These are phyloP conservation scores for Neopestalotiopsis clavispora DNA, from an alignment of 2,329 filamentous ascomycete species.

Conservation along the genomic window DNA sequence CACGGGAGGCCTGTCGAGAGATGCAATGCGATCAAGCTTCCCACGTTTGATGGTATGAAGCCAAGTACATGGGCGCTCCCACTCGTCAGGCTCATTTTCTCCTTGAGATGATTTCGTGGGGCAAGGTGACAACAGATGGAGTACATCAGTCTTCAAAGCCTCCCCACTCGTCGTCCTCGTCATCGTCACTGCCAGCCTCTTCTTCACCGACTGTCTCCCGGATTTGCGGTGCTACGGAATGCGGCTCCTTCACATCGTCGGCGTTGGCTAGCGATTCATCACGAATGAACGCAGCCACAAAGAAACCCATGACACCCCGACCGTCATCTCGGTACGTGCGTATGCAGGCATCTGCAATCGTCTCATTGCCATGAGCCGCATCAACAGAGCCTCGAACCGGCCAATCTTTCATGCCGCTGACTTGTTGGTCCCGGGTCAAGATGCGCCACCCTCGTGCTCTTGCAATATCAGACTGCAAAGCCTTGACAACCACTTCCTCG, in stretches of 20 bases:
- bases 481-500: conserved; percentile 78
- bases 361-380: conserved; percentile 52
- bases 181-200: conserved; percentile 24
- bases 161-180: conserved; percentile 36
- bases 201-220: conserved; percentile 45
- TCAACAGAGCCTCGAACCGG: conserved; percentile 63
- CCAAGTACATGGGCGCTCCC: no score
- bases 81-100: background rate
- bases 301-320: conserved; percentile 91
- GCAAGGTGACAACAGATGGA: background rate
- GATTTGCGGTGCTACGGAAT: conserved; percentile 54
- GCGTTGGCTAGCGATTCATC: conserved; percentile 40
- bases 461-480: conserved; percentile 72
- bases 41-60: no score
- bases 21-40: no score
- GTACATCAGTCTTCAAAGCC: conserved; percentile 38
- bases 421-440: conserved; percentile 73
- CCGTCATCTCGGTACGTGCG: conserved; percentile 81
- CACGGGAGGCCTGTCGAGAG: no score
- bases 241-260: conserved; percentile 31
- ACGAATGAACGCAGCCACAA: conserved; percentile 84
- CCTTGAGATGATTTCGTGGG: background rate
- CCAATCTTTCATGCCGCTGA: conserved; percentile 79
- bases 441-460: conserved; percentile 75
- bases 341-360: conserved; percentile 76